phyloP scores from a whole-genome alignment of 2,329 filamentous ascomycete species.

The Drechslerella dactyloides region DNA sequence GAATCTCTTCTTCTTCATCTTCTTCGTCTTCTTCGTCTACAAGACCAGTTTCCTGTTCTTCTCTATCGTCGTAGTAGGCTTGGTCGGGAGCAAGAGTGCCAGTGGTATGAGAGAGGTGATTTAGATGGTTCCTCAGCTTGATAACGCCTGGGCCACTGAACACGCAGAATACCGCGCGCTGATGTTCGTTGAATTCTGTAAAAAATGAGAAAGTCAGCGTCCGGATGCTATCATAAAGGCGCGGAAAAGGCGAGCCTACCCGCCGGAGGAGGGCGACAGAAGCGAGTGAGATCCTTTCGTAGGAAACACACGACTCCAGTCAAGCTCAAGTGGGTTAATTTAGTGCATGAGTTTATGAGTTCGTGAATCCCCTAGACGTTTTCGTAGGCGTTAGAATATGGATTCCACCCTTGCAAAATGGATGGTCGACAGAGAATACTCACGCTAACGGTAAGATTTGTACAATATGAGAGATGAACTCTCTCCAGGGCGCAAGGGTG shows the following conservation, averaged over 20 bases:
- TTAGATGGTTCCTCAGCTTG: conserved; percentile 78
- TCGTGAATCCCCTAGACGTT: conserved; percentile 78
- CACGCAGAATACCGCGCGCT: conserved; percentile 94
- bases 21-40: conserved; percentile 54
- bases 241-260: conserved; percentile 20
- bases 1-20: conserved; percentile 53
- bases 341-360: conserved; percentile 86
- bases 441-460: conserved; percentile 51
- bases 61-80: conserved; percentile 53
- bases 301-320: conserved; percentile 93
- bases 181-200: conserved; percentile 89
- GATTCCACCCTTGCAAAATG: not conserved
- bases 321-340: conserved; percentile 89
- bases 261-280: conserved; percentile 80
- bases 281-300: conserved; percentile 75
- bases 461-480: conserved; percentile 93
- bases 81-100: conserved; percentile 42
- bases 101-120: conserved; percentile 58
- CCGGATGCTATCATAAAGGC: not conserved
- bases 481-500: conserved; percentile 73
- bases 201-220: not conserved
- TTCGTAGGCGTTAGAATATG: conserved; percentile 55
- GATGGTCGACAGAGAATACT: conserved; percentile 1
- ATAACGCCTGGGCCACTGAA: conserved; percentile 88
- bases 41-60: conserved; percentile 49